Base-by-base conservation (phyloP, 306 rosid species). In the Vigna unguiculata region DNA sequence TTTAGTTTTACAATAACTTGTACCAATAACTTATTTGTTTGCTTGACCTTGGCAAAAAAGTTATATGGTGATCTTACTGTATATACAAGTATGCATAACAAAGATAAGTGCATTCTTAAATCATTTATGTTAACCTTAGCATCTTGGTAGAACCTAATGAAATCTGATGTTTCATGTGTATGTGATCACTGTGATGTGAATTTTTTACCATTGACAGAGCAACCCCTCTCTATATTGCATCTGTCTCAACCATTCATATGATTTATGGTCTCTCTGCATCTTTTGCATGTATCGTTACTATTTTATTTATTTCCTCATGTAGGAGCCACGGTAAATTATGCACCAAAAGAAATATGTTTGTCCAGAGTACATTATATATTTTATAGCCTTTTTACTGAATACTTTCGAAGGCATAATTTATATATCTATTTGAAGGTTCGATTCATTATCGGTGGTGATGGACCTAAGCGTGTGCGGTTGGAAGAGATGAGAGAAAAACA, bases 401-500 rank as follows among this genome's bases (percentile, higher is more conserved):
- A 22, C 45, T 70, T 82, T 71, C 69, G 40, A 75, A 64, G 69
- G 58, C 55, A 13, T 72, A 38, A 72, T 73, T 60, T 75, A 72
- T 74, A 74, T 84, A 19, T 80, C 59, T 78, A 40, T 74, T 75
- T 72, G 58, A 78, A 92, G 97, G 96, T 92, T 68, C 90, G 92
- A 49, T 92, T 92, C 83, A 83, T 92, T 83, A 67, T 92, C 70
- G 97, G 97, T 74, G 97, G 97, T 71, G 97, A 92, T 83, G 96
- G 96, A 77, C 90, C 97, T 53, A 92, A 92, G 84, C 91, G 93
- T 24, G 93, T 92, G 81, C 83, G 90, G 54, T 80, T 92, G 83
- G 97, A 92, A 86, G 93, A 92, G 84, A 90, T 92, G 97, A 88
- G 96, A 82, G 97, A 92, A 82, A 90, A 85, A 53, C 96, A 90